These are phyloP conservation scores for Pseudocohnilembus persalinus DNA, from an alignment of 169 alveolate genomes.

Conservation along the genomic window DNA sequence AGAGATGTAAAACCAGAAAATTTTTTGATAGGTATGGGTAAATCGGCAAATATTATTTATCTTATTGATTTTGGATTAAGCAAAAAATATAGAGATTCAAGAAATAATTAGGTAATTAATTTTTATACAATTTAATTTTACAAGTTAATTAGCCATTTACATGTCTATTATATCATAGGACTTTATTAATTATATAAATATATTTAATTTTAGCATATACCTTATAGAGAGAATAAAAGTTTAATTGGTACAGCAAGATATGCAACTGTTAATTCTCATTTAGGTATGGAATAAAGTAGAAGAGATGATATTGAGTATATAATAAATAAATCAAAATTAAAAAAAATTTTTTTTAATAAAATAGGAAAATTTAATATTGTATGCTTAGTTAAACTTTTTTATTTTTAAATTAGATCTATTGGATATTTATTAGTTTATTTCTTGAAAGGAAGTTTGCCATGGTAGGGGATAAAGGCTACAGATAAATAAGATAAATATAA, in stretches of 20 bases:
- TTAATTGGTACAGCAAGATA: conserved; percentile 72
- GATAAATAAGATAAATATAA: conserved; percentile 53
- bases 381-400: no score
- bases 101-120: conserved; percentile 46
- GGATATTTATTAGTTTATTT: conserved; percentile 60
- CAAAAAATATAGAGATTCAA: conserved; percentile 54
- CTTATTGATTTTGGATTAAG: conserved; percentile 60
- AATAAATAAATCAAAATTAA: no score
- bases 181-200: conserved; percentile 48
- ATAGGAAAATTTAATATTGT: no score
- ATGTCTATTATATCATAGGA: conserved; percentile 32
- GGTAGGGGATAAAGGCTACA: conserved; percentile 52
- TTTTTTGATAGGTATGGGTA: conserved; percentile 55
- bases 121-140: no score
- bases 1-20: conserved; percentile 69
- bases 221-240: conserved; percentile 43
- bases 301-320: conserved; percentile 72
- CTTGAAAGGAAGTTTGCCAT: conserved; percentile 52
- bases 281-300: conserved; percentile 68
- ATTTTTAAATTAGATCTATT: not conserved
- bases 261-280: conserved; percentile 65
- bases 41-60: conserved; percentile 46
- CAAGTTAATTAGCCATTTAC: not conserved
- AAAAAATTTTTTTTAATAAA: no score
- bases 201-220: conserved; percentile 65